Conservation (phyloP, 768 basidiomycete genomes). For the Suillus lakei region DNA sequence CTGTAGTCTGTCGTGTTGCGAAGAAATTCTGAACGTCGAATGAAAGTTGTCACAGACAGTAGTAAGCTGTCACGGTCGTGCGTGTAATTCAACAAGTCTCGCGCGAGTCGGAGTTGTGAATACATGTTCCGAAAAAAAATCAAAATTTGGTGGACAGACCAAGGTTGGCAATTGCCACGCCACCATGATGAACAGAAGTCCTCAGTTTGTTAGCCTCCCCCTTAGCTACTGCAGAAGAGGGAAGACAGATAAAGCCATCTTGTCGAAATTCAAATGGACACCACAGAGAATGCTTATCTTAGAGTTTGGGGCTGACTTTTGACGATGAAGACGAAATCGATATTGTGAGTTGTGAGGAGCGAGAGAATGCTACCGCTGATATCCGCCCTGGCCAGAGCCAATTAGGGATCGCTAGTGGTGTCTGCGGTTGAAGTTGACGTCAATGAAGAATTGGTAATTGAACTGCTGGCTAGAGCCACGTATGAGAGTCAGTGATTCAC, state of each 20-base stretch:
- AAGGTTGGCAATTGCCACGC: no score
- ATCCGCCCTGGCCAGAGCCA: no score
- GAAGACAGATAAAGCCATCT: conserved; percentile 57
- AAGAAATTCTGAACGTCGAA: background rate
- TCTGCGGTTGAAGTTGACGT: background rate
- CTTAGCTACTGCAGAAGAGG: no score
- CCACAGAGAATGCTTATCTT: conserved; percentile 95
- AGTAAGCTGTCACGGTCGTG: background rate
- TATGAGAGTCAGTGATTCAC: background rate
- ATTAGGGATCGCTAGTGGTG: no score
- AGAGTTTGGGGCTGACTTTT: conserved; percentile 86
- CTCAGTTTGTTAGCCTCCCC: no score
- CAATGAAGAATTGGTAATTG: background rate
- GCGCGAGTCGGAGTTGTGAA: no score
- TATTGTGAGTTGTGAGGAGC: conserved; percentile 83
- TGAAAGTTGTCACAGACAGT: background rate
- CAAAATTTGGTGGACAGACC: no score
- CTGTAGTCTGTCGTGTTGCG: no score
- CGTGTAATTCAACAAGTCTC: background rate
- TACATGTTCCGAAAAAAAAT: no score
- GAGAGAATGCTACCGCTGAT: no score
- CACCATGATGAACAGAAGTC: no score
- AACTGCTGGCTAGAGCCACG: background rate
- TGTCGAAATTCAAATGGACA: conserved; percentile 77
- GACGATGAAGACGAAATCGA: conserved; percentile 95